Evolutionary conservation across 2,329 filamentous ascomycete species (phyloP).

Genomic region (Trichoderma sp.): DNA sequence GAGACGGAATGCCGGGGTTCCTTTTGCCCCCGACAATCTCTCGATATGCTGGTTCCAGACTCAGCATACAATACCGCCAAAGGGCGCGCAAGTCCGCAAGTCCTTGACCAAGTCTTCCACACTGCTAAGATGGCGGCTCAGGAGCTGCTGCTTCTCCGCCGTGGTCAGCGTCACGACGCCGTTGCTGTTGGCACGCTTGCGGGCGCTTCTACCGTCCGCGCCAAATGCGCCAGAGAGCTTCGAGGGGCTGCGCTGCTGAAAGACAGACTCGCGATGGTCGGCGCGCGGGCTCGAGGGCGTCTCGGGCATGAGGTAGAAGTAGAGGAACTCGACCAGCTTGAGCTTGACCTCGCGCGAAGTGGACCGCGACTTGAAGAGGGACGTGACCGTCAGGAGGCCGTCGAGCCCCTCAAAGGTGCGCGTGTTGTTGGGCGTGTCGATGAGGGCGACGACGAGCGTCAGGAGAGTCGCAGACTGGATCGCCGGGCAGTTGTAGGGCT

Average conservation of each 20-base stretch:
- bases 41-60: constrained; percentile 13
- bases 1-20: not conserved
- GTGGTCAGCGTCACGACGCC: constrained; percentile 61
- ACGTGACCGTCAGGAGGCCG: constrained; percentile 87
- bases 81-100: constrained; percentile 75
- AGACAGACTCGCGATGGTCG: constrained; percentile 48
- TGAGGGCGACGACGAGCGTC: constrained; percentile 83
- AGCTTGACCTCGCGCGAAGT: constrained; percentile 89
- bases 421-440: constrained; percentile 84
- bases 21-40: not conserved
- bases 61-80: constrained; percentile 62
- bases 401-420: constrained; percentile 91
- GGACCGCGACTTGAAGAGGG: constrained; percentile 84
- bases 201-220: constrained; percentile 36
- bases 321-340: constrained; percentile 94
- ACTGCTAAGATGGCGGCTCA: constrained; percentile 77
- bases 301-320: constrained; percentile 98
- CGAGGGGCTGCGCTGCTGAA: constrained; percentile 66
- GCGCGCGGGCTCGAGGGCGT: constrained; percentile 60
- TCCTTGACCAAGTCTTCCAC: constrained; percentile 86
- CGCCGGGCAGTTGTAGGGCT: constrained; percentile 86
- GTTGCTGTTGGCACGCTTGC: constrained; percentile 43
- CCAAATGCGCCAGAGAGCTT: constrained; percentile 64
- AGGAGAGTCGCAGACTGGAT: constrained; percentile 90
- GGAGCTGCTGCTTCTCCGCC: constrained; percentile 77